Conservation (phyloP, 148 eudicot species). For the Mesembryanthemum crystallinum region DNA sequence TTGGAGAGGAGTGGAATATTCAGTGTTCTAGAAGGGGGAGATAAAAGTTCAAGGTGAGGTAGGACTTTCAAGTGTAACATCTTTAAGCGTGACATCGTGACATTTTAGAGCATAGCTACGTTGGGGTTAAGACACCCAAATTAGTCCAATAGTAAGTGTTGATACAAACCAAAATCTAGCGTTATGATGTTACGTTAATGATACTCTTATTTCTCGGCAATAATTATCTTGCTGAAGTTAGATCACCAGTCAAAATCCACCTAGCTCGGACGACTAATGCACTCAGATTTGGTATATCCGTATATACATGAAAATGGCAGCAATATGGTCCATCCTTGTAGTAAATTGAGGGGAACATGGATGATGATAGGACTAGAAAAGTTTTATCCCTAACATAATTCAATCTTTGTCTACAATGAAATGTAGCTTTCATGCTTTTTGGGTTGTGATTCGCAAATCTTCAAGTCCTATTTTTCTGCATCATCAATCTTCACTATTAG, state of each 20-base stretch:
- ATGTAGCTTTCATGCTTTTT: conserved; percentile 27
- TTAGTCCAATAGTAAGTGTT: neutral
- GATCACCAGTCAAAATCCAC: neutral
- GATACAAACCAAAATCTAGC: no score
- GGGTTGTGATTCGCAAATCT: conserved; percentile 16
- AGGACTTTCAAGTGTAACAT: neutral
- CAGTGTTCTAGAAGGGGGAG: neutral
- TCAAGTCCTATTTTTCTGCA: neutral
- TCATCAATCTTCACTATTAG: conserved; percentile 3
- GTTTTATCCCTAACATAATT: neutral
- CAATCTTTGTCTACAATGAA: conserved; percentile 23
- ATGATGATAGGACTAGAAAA: conserved; percentile 25
- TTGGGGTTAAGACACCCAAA: neutral
- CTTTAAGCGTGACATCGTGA: neutral
- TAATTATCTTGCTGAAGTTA: neutral
- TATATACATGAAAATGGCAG: conserved; percentile 4
- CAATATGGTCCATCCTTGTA: conserved; percentile 26
- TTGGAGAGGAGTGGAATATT: neutral
- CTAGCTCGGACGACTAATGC: neutral
- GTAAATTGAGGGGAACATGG: conserved; percentile 18
- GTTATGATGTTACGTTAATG: neutral
- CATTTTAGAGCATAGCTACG: neutral
- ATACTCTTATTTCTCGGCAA: neutral
- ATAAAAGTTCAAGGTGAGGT: neutral
- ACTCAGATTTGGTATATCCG: neutral